A percentile compares a stretch with the other conserved stretches of the same genome.
phyloP scores from a whole-genome alignment of 345 rosid species.

The Cardiospermum halicacabum region DNA sequence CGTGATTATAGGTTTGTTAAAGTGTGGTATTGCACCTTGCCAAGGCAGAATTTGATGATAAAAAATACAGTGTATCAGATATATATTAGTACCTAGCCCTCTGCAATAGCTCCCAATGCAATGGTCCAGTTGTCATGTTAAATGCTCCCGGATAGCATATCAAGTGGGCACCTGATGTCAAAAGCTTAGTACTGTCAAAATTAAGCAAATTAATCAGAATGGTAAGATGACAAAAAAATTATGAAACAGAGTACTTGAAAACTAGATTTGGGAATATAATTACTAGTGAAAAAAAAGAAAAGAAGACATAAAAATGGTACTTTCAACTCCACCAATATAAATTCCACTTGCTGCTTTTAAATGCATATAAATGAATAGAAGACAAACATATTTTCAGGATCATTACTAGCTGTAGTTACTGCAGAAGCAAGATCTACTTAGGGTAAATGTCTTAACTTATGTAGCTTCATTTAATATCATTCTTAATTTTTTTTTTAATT shows the following conservation, averaged over 20 bases:
- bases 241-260: neutral
- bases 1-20: neutral
- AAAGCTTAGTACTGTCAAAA: slow-evolving; percentile 9
- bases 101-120: slow-evolving; percentile 89
- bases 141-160: slow-evolving; percentile 96
- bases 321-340: neutral
- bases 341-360: neutral
- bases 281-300: no score
- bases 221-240: neutral
- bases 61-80: neutral
- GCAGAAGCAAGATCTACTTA: neutral
- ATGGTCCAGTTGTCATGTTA: slow-evolving; percentile 95
- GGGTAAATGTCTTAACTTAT: neutral
- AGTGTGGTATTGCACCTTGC: neutral
- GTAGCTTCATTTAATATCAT: neutral
- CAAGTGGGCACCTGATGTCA: slow-evolving; percentile 78
- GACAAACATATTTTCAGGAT: neutral
- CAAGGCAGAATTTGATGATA: neutral
- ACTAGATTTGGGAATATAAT: neutral
- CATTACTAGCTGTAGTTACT: neutral
- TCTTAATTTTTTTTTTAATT: neutral
- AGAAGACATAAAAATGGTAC: neutral
- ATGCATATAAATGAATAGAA: neutral
- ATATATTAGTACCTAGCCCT: slow-evolving; percentile 61
- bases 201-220: slow-evolving; percentile 1